Conservation (phyloP, 73 alveolate genomes). For the Paramecium biaurelia region DNA sequence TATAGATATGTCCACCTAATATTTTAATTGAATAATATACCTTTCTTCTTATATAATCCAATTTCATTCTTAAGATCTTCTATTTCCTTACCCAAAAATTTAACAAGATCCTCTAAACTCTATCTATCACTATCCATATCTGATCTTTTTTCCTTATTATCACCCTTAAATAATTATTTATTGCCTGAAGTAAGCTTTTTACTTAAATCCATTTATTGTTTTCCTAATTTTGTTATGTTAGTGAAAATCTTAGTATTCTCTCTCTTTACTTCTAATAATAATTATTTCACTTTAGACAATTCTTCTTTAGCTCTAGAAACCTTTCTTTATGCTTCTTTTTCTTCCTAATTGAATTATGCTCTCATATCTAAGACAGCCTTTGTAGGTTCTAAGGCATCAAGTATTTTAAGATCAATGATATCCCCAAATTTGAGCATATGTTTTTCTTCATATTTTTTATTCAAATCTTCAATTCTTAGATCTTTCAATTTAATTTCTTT, state of each 20-base stretch:
- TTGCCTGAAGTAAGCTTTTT: slow-evolving; percentile 78
- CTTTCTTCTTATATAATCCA: slow-evolving; percentile 82
- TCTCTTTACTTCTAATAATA: slow-evolving; percentile 75
- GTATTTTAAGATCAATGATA: slow-evolving; percentile 77
- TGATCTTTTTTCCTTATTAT: slow-evolving; percentile 78
- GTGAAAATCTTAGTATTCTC: slow-evolving; percentile 81
- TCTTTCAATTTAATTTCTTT: slow-evolving; percentile 76
- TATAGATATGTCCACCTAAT: slow-evolving; percentile 88
- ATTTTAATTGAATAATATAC: background rate
- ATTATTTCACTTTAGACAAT: slow-evolving; percentile 72
- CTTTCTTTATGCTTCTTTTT: slow-evolving; percentile 55
- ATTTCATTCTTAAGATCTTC: slow-evolving; percentile 87
- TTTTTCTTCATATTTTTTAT: slow-evolving; percentile 78
- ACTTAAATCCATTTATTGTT: slow-evolving; percentile 74
- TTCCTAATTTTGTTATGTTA: slow-evolving; percentile 74
- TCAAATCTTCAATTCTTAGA: slow-evolving; percentile 73
- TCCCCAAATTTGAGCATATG: slow-evolving; percentile 89
- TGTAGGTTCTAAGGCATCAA: slow-evolving; percentile 77
- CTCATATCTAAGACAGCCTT: slow-evolving; percentile 62
- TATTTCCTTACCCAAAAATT: slow-evolving; percentile 79
- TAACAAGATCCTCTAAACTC: slow-evolving; percentile 76
- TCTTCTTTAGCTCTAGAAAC: slow-evolving; percentile 72
- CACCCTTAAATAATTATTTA: slow-evolving; percentile 84
- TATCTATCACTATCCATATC: slow-evolving; percentile 75
- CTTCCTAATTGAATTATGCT: slow-evolving; percentile 65